phyloP scores from a whole-genome alignment of 2,329 filamentous ascomycete genomes.

The Anisogramma anomala region DNA sequence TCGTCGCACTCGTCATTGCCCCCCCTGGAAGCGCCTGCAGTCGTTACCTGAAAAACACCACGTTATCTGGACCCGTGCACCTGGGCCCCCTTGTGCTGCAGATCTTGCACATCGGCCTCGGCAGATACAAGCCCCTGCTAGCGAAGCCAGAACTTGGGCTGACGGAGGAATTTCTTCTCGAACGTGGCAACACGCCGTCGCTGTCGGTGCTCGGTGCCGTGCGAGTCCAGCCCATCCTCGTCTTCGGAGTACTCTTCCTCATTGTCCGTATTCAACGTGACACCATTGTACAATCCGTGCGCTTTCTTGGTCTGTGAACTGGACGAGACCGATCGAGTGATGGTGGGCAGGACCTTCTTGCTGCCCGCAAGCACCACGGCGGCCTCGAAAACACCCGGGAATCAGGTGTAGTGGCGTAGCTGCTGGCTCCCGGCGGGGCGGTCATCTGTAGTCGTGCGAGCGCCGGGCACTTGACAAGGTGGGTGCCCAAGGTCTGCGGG shows the following conservation, averaged over 20 bases:
- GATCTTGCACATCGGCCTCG: not conserved
- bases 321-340: conserved; percentile 1
- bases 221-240: conserved; percentile 1
- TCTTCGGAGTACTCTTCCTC: not conserved
- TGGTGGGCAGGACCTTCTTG: conserved; percentile 12
- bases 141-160: conserved; percentile 19
- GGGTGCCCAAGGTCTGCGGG: conserved; percentile 15
- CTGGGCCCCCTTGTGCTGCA: not conserved
- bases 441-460: conserved; percentile 3
- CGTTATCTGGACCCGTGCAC: conserved; percentile 17
- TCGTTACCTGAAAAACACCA: conserved; percentile 19
- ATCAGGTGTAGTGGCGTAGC: too few species aligned
- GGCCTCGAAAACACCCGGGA: conserved; percentile 9
- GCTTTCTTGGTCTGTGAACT: not conserved
- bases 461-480: conserved; percentile 14
- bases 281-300: not conserved
- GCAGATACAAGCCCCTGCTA: conserved; percentile 12
- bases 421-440: not conserved
- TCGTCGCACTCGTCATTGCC: conserved; percentile 16
- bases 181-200: conserved; percentile 15
- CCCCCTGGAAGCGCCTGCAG: conserved; percentile 18
- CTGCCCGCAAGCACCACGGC: conserved; percentile 17
- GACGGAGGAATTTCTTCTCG: conserved; percentile 18
- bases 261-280: not conserved
- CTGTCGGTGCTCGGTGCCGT: conserved; percentile 10